A percentile compares a stretch with the other conserved stretches of the same genome.
Evolutionary conservation across 495 filamentous ascomycete species (phyloP).

Genomic region (Staphylotrichum longicolle): DNA sequence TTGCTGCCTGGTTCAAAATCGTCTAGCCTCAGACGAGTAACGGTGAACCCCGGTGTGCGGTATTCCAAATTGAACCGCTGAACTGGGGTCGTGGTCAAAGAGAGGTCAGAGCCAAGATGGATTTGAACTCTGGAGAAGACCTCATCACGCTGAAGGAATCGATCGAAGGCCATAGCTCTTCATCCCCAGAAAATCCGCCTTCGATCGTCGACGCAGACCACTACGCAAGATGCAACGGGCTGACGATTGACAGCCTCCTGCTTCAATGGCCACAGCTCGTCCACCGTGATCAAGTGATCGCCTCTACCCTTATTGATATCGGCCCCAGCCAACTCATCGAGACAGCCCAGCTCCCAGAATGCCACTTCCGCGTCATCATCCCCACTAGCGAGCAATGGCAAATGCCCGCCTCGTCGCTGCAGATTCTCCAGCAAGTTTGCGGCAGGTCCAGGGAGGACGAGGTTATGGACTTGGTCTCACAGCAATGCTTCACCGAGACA

Average conservation of each 20-base stretch:
- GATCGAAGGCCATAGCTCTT: conserved; percentile 8
- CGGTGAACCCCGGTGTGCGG: too few species aligned
- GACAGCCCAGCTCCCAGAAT: conserved; percentile 23
- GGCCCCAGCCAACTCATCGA: conserved; percentile 21
- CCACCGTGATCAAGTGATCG: conserved; percentile 18
- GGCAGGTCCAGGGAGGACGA: conserved; percentile 20
- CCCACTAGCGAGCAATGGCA: conserved; percentile 22
- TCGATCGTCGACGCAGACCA: conserved; percentile 29
- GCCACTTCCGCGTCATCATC: conserved; percentile 27
- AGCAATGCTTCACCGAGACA: conserved; percentile 21
- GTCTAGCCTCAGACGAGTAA: too few species aligned
- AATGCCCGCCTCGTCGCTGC: conserved; percentile 17
- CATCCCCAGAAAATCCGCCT: conserved; percentile 1
- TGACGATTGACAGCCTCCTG: conserved; percentile 36
- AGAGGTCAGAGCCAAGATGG: conserved; percentile 13
- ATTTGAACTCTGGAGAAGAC: conserved; percentile 24
- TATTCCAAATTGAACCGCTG: too few species aligned
- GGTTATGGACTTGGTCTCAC: conserved; percentile 13
- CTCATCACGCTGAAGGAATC: conserved; percentile 25
- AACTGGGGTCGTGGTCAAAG: too few species aligned
- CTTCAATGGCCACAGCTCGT: conserved; percentile 22
- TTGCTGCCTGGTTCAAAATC: too few species aligned
- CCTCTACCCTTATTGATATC: conserved; percentile 19
- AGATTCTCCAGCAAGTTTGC: conserved; percentile 28
- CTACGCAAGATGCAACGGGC: conserved; percentile 43